A percentile compares a stretch with the other conserved stretches of the same genome.
These are phyloP conservation scores for Trichoderma sp. DNA, from an alignment of 2,329 filamentous ascomycete species.

Conservation along the genomic window DNA sequence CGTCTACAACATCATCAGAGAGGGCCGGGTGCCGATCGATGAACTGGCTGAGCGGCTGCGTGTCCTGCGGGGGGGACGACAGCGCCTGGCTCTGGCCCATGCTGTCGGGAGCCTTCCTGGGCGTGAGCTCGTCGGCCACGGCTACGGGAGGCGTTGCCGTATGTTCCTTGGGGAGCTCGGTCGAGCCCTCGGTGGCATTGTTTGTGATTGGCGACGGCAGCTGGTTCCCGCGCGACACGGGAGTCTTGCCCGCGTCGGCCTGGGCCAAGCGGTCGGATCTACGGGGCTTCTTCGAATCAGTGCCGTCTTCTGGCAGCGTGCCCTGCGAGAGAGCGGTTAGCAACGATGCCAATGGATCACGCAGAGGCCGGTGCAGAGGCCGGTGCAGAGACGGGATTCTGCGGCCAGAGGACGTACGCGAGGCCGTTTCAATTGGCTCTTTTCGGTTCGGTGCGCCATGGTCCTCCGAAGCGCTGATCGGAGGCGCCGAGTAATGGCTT, in stretches of 20 bases:
- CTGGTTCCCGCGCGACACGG: slow-evolving; percentile 61
- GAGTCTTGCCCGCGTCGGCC: slow-evolving; percentile 51
- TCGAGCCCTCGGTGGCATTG: slow-evolving; percentile 42
- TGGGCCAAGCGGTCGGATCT: slow-evolving; percentile 70
- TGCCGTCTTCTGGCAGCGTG: slow-evolving; percentile 60
- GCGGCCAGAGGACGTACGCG: slow-evolving; percentile 53
- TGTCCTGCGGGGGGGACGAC: slow-evolving; percentile 63
- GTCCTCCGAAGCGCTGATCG: slow-evolving; percentile 25
- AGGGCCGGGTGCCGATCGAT: slow-evolving; percentile 68
- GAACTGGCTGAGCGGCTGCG: slow-evolving; percentile 64
- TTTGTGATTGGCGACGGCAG: slow-evolving; percentile 80
- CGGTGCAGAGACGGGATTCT: background rate
- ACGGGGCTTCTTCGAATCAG: slow-evolving; percentile 78
- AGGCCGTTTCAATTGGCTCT: slow-evolving; percentile 80
- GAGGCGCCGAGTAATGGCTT: slow-evolving; percentile 6
- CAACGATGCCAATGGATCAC: slow-evolving; percentile 21
- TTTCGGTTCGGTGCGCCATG: slow-evolving; percentile 64
- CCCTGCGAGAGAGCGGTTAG: slow-evolving; percentile 46
- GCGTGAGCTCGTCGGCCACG: slow-evolving; percentile 52
- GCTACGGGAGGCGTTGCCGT: slow-evolving; percentile 68
- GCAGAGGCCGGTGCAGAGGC: background rate
- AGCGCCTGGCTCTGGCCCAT: slow-evolving; percentile 45
- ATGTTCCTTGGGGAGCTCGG: slow-evolving; percentile 60
- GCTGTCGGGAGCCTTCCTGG: slow-evolving; percentile 49
- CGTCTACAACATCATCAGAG: slow-evolving; percentile 80